Evolutionary conservation across 2,329 filamentous ascomycete species (phyloP), one percentile per base, ranked within the genome.

Genomic region (Celoporthe dispersa): DNA sequence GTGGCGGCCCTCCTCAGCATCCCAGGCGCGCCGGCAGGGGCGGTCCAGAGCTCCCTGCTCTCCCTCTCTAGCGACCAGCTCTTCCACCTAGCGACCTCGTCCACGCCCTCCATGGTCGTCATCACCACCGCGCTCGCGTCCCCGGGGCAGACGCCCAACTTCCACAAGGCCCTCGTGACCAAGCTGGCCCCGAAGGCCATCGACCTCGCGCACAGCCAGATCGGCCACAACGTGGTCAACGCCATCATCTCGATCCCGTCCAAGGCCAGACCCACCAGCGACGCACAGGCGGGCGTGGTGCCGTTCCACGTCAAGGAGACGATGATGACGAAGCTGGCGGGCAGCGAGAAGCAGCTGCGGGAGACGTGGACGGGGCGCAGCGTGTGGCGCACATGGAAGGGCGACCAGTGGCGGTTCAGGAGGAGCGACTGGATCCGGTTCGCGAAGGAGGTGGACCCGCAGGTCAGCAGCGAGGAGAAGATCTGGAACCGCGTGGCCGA

Each of bases 1-100:
- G 90, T 92, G 11, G 91, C 96, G 72, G 83, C 92, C 4, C 91
- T 99, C 83, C 88, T 98, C 65, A 82, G 87, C 9, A 90, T 93
- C 35, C 88, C 92, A 0, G 93, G 93, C 0, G 80, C 86, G 0
- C 84, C 94, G 1, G 86, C 88, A 69, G 88, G 88, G 65, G 85
- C 94, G 14, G 87, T 97, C 41, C 93, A 96, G 77, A 87, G 90
- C 22, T 88, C 91, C n/a, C 80, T 96, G 33, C 81, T 91, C 28
- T 83, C 87, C 4, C 85, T 92, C 73, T 82, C 84, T 14, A 78
- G 81, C 61, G 87, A 84, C 67, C 86, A 82, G 31, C 84, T 90
- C 68, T 78, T 93, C 41, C 83, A 85, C 53, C 87, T 98, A 67
- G 90, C 93, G 35, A 91, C 81, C 1, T 79, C 81, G 0, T 86